A percentile compares a stretch with the other conserved stretches of the same genome.
These are phyloP conservation scores for Avena sativa DNA, from an alignment of 176 grass and related monocot species.

Conservation along the genomic window DNA sequence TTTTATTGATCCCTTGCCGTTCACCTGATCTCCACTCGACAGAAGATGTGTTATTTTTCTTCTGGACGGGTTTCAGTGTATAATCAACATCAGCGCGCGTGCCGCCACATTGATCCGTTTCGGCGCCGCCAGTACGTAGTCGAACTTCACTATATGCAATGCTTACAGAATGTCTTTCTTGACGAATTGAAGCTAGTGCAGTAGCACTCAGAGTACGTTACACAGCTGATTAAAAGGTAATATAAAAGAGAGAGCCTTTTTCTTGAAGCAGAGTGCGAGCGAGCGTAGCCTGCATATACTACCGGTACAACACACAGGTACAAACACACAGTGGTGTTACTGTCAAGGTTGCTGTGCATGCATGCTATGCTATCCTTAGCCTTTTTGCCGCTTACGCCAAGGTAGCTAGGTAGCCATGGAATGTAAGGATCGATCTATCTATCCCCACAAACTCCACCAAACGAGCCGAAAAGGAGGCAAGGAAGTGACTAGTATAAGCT, in stretches of 20 bases:
- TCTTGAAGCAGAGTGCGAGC: slow-evolving; percentile 19
- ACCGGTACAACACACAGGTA: not conserved
- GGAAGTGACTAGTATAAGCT: slow-evolving; percentile 1
- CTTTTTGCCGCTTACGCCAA: slow-evolving; percentile 75
- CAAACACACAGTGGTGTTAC: slow-evolving; percentile 14
- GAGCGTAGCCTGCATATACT: not conserved
- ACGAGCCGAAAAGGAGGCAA: not conserved
- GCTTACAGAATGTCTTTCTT: not conserved
- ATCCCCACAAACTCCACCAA: slow-evolving; percentile 39
- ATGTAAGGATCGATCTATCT: slow-evolving; percentile 17
- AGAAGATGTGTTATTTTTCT: not conserved
- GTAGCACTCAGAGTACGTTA: slow-evolving; percentile 2
- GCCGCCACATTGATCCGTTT: slow-evolving; percentile 36
- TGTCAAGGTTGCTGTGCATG: slow-evolving; percentile 31
- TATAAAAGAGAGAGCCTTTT: slow-evolving; percentile 17
- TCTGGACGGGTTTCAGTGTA: not conserved
- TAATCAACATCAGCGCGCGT: not conserved
- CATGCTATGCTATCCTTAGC: slow-evolving; percentile 1
- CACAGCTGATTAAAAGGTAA: slow-evolving; percentile 23
- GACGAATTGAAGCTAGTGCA: not conserved
- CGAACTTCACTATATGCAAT: not conserved
- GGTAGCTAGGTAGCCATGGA: not conserved
- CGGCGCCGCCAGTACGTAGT: not conserved
- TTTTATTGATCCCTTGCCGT: slow-evolving; percentile 19
- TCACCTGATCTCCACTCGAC: slow-evolving; percentile 30